Base-by-base conservation (phyloP, 805 yeast species). In the Lipomyces mesembrius region DNA sequence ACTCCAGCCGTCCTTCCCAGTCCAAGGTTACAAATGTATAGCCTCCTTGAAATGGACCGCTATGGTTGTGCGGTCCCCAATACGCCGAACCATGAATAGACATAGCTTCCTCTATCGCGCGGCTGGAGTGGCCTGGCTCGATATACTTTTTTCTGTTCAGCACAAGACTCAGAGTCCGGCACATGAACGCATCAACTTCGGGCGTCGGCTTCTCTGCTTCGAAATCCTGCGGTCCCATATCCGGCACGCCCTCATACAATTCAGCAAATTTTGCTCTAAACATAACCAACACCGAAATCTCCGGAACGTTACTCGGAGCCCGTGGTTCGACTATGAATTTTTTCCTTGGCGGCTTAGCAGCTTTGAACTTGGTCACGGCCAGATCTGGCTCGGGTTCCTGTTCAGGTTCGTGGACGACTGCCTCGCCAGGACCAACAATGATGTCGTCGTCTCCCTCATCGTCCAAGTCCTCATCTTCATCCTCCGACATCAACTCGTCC, bases 91-190 rank as follows among this genome's bases (percentile, higher is more conserved):
- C 64, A 11, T 73, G 70, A 53, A 66, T 72, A 8, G 74, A 62
- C 32, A 77, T 75, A 6, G 79, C 74, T 67, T 81, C 82, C 37
- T 79, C 80, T 29, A 81, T 69, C 3, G 83, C 80, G 17, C 80
- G 71, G 22, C 69, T 67, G 65, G 76, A 80, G 51, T 58, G 65
- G 9, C 78, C 80, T 7, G 72, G 70, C 72, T 80, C 83, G 60
- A 80, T 74, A 35, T 75, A 77, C 67, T 80, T 80, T 63, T 80
- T 80, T 57, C 83, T 76, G 67, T 80, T 80, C 35, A 80, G 71
- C 17, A 77, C 77, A 5, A 79, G 74, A 14, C 75, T 74, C 53
- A 80, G 71, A 43, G 79, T 71, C 22, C 80, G 71, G 35, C 77
- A 75, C 62, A 79, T 61, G 58, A 79, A 75, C 11, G 72, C 63